A percentile compares a stretch with the other conserved stretches of the same genome.
These are phyloP conservation scores for Rhodocollybia butyracea DNA, from an alignment of 768 basidiomycete genomes.

Conservation along the genomic window DNA sequence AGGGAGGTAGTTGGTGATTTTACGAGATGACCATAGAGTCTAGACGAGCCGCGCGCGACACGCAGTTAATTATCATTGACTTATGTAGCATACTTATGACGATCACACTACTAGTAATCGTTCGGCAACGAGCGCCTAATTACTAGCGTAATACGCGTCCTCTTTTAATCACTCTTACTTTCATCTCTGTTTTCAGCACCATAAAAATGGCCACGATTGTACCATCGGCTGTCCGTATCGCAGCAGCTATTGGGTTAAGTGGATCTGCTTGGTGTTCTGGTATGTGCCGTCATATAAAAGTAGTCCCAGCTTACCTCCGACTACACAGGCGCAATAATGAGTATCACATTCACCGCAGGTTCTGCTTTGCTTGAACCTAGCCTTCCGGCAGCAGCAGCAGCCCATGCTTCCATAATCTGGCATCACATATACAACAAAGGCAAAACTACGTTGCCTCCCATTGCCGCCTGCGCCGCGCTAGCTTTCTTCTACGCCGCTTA, in stretches of 20 bases:
- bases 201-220: not conserved
- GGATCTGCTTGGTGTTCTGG: conserved; percentile 4
- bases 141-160: too few species aligned
- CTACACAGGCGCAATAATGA: conserved; percentile 1
- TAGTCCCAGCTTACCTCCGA: not conserved
- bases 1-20: conserved; percentile 45
- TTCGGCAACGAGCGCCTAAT: too few species aligned
- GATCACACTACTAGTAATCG: too few species aligned
- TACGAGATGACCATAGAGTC: not conserved
- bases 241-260: not conserved
- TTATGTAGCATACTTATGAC: not conserved
- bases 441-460: not conserved
- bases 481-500: not conserved
- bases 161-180: too few species aligned
- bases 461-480: not conserved
- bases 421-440: not conserved
- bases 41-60: too few species aligned
- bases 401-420: not conserved
- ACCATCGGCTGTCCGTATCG: not conserved
- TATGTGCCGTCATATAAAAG: not conserved
- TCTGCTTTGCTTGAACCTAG: not conserved
- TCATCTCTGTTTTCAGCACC: too few species aligned
- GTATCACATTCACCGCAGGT: not conserved
- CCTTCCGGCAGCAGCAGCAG: not conserved
- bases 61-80: too few species aligned